A percentile compares a stretch with the other conserved stretches of the same genome.
Evolutionary conservation across 2,329 filamentous ascomycete species (phyloP).

Genomic region (Curvularia spicifera): DNA sequence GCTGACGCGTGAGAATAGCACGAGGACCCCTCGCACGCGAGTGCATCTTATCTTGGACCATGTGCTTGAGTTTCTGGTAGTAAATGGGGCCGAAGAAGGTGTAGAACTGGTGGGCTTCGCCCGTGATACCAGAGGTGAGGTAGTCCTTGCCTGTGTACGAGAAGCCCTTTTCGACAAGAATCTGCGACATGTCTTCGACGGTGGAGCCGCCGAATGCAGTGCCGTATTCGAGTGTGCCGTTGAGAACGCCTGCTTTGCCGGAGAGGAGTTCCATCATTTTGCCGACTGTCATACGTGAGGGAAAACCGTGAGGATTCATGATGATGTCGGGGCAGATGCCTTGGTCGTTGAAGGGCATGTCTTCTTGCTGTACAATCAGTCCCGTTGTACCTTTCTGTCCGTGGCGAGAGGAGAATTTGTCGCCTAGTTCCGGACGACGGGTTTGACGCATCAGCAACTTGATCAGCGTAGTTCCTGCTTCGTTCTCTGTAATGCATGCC

Average conservation of each 20-base stretch:
- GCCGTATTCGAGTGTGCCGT: conserved; percentile 86
- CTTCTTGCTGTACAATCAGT: conserved; percentile 94
- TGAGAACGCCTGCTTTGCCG: conserved; percentile 88
- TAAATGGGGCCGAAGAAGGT: conserved; percentile 99
- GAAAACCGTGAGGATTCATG: conserved; percentile 99
- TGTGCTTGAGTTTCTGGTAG: conserved; percentile 99
- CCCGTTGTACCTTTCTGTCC: conserved; percentile 98
- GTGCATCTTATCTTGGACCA: conserved; percentile 99
- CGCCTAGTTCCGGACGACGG: conserved; percentile 88
- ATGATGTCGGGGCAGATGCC: conserved; percentile 97
- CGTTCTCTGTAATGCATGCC: conserved; percentile 89
- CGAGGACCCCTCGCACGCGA: conserved; percentile 87
- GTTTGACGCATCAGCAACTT: conserved; percentile 98
- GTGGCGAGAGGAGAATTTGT: conserved; percentile 98
- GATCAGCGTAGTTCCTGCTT: conserved; percentile 81
- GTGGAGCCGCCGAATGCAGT: conserved; percentile 84
- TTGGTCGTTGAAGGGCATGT: conserved; percentile 92
- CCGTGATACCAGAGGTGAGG: conserved; percentile 92
- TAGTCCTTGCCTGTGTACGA: conserved; percentile 98
- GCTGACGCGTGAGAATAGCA: conserved; percentile 91
- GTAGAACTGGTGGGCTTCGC: conserved; percentile 91
- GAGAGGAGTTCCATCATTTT: conserved; percentile 96
- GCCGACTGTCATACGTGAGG: conserved; percentile 98
- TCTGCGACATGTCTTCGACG: conserved; percentile 86
- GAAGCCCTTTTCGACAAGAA: conserved; percentile 87